These are phyloP conservation scores for Cubamyces lactineus DNA, from an alignment of 768 basidiomycete species.

Conservation along the genomic window DNA sequence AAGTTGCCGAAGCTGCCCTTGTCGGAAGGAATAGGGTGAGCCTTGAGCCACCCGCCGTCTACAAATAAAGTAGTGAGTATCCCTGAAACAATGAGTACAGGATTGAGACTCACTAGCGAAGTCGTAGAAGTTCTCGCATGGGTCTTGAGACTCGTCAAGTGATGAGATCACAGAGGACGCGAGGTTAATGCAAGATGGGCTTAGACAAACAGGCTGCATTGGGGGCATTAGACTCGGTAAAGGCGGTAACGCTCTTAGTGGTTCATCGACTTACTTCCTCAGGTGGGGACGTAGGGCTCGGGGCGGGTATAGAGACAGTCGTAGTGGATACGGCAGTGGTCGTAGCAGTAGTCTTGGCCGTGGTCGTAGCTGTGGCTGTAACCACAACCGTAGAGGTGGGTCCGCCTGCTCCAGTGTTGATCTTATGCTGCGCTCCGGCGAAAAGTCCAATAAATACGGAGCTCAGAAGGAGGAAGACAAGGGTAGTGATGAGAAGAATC, in stretches of 20 bases:
- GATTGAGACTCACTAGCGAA: constrained; percentile 74
- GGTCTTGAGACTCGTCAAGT: constrained; percentile 82
- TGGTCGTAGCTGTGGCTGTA: constrained; percentile 39
- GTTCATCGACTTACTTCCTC: constrained; percentile 45
- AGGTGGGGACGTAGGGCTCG: constrained; percentile 56
- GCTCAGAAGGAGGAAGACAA: constrained; percentile 79
- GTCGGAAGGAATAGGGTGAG: constrained; percentile 86
- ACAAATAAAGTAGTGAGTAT: background rate
- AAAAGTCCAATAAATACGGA: constrained; percentile 94
- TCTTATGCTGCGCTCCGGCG: constrained; percentile 82
- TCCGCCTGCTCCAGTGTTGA: constrained; percentile 52
- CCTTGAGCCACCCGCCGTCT: constrained; percentile 89
- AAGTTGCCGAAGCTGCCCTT: constrained; percentile 77
- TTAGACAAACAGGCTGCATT: constrained; percentile 67
- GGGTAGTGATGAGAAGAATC: constrained; percentile 72
- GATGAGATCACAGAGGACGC: constrained; percentile 82
- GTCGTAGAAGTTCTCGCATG: constrained; percentile 94
- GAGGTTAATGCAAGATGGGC: constrained; percentile 78
- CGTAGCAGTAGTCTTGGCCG: constrained; percentile 43
- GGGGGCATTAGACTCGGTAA: background rate
- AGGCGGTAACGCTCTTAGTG: background rate
- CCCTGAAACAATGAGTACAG: background rate
- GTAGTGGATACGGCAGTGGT: constrained; percentile 41
- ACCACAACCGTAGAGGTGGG: constrained; percentile 48
- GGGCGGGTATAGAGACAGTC: constrained; percentile 47